Conservation (phyloP, 305 asterid genomes). For the Plantago coronopus region DNA sequence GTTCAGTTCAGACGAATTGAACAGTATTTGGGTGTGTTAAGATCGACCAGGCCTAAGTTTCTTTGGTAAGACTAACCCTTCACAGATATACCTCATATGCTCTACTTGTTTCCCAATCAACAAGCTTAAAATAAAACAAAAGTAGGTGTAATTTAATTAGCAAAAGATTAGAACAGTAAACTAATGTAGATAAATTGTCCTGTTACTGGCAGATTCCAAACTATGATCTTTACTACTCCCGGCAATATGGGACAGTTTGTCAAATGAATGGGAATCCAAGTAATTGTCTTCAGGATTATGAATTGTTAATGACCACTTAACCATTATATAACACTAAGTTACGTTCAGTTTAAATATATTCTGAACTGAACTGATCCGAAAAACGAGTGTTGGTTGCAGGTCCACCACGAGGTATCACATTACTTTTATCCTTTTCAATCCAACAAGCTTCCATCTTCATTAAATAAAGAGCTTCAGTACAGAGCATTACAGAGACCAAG, state of each 20-base stretch:
- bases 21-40: too few species aligned
- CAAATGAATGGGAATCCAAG: background rate
- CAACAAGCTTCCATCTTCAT: background rate
- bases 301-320: background rate
- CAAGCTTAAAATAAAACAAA: too few species aligned
- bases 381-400: background rate
- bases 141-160: too few species aligned
- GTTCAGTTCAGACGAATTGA: too few species aligned
- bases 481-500: background rate
- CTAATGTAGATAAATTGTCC: too few species aligned
- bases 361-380: slow-evolving; percentile 8
- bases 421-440: background rate
- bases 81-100: too few species aligned
- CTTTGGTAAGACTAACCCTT: too few species aligned
- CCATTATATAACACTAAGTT: background rate
- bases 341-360: too few species aligned
- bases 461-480: background rate
- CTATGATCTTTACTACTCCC: background rate
- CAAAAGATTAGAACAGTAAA: too few species aligned
- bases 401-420: background rate
- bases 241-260: background rate
- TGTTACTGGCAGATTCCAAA: too few species aligned
- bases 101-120: too few species aligned
- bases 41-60: too few species aligned
- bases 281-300: background rate